phyloP scores from a whole-genome alignment of 345 rosid species.

The Pelargonium nanum region DNA sequence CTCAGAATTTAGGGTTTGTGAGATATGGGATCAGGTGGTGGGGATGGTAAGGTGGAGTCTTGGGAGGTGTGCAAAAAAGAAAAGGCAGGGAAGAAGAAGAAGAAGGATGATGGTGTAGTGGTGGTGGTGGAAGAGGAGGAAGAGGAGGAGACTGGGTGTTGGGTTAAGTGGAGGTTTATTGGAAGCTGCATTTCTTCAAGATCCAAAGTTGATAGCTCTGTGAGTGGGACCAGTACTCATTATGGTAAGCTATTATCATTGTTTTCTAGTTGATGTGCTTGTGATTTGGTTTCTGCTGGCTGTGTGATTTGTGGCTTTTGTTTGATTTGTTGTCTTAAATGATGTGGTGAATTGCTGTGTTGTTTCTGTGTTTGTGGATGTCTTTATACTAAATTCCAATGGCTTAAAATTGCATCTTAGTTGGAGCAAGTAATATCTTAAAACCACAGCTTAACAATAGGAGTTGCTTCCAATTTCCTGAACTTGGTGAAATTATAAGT shows the following conservation, averaged over 20 bases:
- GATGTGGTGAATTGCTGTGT: neutral
- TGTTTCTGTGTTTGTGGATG: neutral
- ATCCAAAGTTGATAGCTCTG: constrained; percentile 54
- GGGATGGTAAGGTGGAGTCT: constrained; percentile 29
- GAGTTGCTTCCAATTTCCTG: neutral
- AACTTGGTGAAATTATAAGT: neutral
- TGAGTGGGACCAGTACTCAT: constrained; percentile 35
- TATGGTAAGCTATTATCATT: constrained; percentile 16
- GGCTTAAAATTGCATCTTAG: neutral
- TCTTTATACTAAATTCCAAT: neutral
- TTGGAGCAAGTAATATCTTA: too few species aligned
- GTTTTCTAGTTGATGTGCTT: neutral
- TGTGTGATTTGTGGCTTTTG: neutral
- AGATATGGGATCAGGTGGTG: constrained; percentile 32
- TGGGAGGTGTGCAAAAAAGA: constrained; percentile 35
- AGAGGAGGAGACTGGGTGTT: constrained; percentile 39
- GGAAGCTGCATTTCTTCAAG: constrained; percentile 47
- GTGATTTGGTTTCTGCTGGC: neutral
- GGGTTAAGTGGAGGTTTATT: constrained; percentile 46
- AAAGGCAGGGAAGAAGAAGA: constrained; percentile 36
- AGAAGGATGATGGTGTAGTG: constrained; percentile 16
- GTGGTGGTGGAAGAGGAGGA: constrained; percentile 16
- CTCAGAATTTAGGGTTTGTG: constrained; percentile 23
- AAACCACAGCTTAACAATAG: too few species aligned
- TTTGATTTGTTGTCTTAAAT: neutral